These are phyloP conservation scores for Dryadomyces quercus-mongolicae DNA, from an alignment of 2,329 filamentous ascomycete genomes.

Conservation along the genomic window DNA sequence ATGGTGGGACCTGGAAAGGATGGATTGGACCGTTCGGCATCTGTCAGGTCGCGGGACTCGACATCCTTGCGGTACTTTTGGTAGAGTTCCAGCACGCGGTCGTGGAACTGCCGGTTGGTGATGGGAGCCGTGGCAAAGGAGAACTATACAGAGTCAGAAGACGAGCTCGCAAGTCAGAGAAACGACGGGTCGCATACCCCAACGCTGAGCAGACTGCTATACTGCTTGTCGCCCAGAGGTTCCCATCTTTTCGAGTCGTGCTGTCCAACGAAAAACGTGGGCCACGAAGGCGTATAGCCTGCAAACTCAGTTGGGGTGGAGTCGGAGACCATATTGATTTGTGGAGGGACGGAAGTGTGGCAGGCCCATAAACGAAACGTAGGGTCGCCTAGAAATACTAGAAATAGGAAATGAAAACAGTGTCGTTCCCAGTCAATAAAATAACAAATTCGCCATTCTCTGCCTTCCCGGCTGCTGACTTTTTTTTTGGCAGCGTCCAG, in stretches of 20 bases:
- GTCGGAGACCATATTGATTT: neutral
- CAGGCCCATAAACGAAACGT: neutral
- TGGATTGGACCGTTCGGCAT: constrained; percentile 29
- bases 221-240: constrained; percentile 50
- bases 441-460: neutral
- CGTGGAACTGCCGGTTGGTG: constrained; percentile 61
- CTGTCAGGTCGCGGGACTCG: constrained; percentile 19
- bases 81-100: constrained; percentile 52
- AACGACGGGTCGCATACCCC: constrained; percentile 41
- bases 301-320: constrained; percentile 13
- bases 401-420: neutral
- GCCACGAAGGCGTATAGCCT: constrained; percentile 19
- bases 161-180: neutral
- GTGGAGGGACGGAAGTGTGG: neutral
- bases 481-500: neutral
- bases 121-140: constrained; percentile 69
- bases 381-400: neutral
- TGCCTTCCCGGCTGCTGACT: neutral
- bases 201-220: constrained; percentile 54
- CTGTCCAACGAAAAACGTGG: constrained; percentile 57
- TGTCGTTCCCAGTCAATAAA: neutral
- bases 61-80: constrained; percentile 38
- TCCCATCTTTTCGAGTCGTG: constrained; percentile 54
- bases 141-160: constrained; percentile 39
- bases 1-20: constrained; percentile 44